Conservation (phyloP, 2,329 filamentous ascomycete genomes). For the Colletotrichum sp. region DNA sequence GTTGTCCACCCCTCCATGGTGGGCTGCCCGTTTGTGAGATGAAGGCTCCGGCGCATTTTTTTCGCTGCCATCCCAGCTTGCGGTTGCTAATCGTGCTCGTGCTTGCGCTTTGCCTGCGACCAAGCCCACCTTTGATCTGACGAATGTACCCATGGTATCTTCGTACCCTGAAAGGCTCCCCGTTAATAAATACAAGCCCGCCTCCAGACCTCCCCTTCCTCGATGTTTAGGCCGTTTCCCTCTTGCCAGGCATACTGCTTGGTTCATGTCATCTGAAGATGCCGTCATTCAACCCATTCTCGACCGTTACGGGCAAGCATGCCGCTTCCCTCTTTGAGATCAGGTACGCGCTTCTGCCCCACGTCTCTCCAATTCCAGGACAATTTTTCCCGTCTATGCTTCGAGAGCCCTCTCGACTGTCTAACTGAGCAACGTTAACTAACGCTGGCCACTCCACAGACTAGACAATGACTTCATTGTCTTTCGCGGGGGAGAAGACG, state of each 20-base stretch:
- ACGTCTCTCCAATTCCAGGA: constrained; percentile 1
- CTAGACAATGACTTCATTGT: constrained; percentile 82
- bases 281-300: constrained; percentile 63
- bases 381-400: neutral
- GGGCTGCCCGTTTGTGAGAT: constrained; percentile 17
- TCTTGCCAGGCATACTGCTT: constrained; percentile 49
- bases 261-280: constrained; percentile 61
- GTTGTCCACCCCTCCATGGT: neutral
- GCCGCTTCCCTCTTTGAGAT: constrained; percentile 63
- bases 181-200: constrained; percentile 19
- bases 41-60: constrained; percentile 10
- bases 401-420: neutral
- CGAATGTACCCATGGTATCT: constrained; percentile 13
- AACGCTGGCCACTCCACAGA: constrained; percentile 44
- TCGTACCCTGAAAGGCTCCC: constrained; percentile 8
- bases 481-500: constrained; percentile 76
- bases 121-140: constrained; percentile 14
- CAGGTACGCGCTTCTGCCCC: constrained; percentile 45
- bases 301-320: constrained; percentile 54
- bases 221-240: constrained; percentile 4
- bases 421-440: constrained; percentile 1
- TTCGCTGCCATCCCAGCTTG: constrained; percentile 1
- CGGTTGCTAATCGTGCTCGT: neutral
- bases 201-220: constrained; percentile 16
- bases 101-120: neutral